These are phyloP conservation scores for Pleurotus eryngii DNA, from an alignment of 768 basidiomycete species.

Conservation along the genomic window DNA sequence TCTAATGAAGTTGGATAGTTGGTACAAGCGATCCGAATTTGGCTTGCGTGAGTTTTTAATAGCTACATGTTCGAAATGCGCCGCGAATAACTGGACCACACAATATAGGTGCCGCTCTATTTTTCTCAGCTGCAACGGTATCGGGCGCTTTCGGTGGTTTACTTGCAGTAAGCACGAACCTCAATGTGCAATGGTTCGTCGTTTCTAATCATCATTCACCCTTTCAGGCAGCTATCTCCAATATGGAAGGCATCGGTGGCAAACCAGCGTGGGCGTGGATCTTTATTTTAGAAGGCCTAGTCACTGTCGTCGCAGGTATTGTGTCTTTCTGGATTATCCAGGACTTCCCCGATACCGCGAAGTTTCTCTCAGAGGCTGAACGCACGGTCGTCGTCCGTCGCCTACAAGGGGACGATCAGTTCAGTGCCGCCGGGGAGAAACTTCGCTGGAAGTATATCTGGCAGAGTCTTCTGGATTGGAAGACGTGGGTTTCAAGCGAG, in stretches of 20 bases:
- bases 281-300: slow-evolving; percentile 59
- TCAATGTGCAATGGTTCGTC: neutral
- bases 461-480: slow-evolving; percentile 65
- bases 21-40: slow-evolving; percentile 71
- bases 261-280: slow-evolving; percentile 52
- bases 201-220: slow-evolving; percentile 5
- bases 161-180: slow-evolving; percentile 46
- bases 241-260: slow-evolving; percentile 68
- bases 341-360: slow-evolving; percentile 81
- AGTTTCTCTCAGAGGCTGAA: slow-evolving; percentile 71
- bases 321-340: slow-evolving; percentile 75
- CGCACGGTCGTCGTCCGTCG: slow-evolving; percentile 62
- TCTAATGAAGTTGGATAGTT: slow-evolving; percentile 22
- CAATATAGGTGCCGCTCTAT: slow-evolving; percentile 44
- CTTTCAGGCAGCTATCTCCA: slow-evolving; percentile 56
- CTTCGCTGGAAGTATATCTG: slow-evolving; percentile 56
- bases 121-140: slow-evolving; percentile 76
- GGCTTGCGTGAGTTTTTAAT: slow-evolving; percentile 41
- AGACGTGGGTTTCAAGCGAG: slow-evolving; percentile 61
- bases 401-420: slow-evolving; percentile 64
- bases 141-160: slow-evolving; percentile 82
- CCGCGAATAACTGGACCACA: slow-evolving; percentile 40
- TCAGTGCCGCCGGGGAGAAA: slow-evolving; percentile 69
- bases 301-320: slow-evolving; percentile 62
- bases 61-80: slow-evolving; percentile 26